A percentile compares a stretch with the other conserved stretches of the same genome.
Evolutionary conservation across 2,329 filamentous ascomycete species (phyloP).

Genomic region (Pestalotiopsis fici): DNA sequence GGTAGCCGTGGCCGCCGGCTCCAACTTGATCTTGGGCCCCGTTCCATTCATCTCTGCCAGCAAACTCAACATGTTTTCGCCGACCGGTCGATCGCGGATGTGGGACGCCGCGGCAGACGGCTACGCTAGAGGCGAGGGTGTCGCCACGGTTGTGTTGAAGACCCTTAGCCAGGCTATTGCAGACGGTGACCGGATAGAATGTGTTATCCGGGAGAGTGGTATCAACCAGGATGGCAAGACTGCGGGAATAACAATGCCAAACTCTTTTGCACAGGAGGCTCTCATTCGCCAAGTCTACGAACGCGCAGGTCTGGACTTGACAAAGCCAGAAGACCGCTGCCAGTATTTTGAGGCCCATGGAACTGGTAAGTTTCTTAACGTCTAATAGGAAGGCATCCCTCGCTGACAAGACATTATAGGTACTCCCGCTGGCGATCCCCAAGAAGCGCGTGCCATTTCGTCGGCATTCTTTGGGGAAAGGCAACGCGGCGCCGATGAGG

Average conservation of each 20-base stretch:
- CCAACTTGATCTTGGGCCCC: slow-evolving; percentile 10
- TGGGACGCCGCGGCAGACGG: slow-evolving; percentile 47
- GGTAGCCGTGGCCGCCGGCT: slow-evolving; percentile 5
- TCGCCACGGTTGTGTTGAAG: slow-evolving; percentile 46
- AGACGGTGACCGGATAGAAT: slow-evolving; percentile 43
- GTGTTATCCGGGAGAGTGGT: slow-evolving; percentile 30
- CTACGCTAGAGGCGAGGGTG: slow-evolving; percentile 52
- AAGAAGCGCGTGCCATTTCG: slow-evolving; percentile 22
- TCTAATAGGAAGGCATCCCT: too few relatives aligned
- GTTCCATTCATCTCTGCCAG: not conserved
- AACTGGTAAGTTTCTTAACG: too few relatives aligned
- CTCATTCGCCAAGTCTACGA: slow-evolving; percentile 31
- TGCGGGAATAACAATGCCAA: slow-evolving; percentile 46
- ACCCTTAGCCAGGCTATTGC: slow-evolving; percentile 41
- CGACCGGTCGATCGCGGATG: slow-evolving; percentile 26
- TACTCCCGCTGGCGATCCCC: slow-evolving; percentile 19
- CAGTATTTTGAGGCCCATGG: slow-evolving; percentile 28
- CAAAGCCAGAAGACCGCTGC: slow-evolving; percentile 9
- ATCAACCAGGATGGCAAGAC: slow-evolving; percentile 37
- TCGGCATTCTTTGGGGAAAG: not conserved
- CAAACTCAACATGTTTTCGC: slow-evolving; percentile 24
- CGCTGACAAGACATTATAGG: too few relatives aligned
- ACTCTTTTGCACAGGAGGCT: slow-evolving; percentile 29
- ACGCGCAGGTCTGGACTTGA: slow-evolving; percentile 25
- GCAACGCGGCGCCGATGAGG: not conserved